Conservation (phyloP, 1,284 basidiomycete genomes). For the Ganoderma leucocontextum region DNA sequence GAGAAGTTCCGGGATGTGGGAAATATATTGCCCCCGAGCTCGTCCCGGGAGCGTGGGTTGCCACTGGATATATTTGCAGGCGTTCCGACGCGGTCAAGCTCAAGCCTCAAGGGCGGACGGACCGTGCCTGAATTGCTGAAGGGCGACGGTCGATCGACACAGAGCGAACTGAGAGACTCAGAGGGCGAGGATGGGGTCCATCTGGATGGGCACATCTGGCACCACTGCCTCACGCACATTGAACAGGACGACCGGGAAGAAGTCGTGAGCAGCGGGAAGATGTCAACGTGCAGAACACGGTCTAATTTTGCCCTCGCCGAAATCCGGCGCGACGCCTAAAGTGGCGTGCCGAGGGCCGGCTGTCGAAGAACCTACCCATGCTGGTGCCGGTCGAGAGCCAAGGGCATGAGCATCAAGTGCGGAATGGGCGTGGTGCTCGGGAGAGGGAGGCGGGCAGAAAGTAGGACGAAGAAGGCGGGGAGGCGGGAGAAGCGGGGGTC, state of each 20-base stretch:
- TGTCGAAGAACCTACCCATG: neutral
- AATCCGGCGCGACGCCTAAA: conserved; percentile 12
- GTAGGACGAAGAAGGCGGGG: neutral
- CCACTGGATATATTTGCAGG: neutral
- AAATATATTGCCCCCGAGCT: neutral
- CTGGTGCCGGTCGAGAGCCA: neutral
- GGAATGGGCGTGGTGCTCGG: neutral
- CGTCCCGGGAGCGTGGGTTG: neutral
- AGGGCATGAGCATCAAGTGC: neutral
- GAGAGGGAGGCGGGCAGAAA: neutral
- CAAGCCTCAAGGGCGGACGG: no score
- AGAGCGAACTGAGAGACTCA: neutral
- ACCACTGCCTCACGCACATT: neutral
- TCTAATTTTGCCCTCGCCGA: conserved; percentile 29
- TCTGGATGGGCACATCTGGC: neutral
- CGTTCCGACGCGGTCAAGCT: neutral
- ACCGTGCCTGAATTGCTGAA: neutral
- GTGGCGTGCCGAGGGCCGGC: conserved; percentile 6
- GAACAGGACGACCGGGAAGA: neutral
- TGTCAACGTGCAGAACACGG: conserved; percentile 11
- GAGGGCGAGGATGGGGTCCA: neutral
- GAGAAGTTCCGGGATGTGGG: conserved; percentile 3
- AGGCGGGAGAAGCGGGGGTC: conserved; percentile 16
- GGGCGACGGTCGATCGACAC: neutral
- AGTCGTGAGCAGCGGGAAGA: neutral